Evolutionary conservation across 140 eudicot genomes (phyloP).

Genomic region (Oenanthe javanica): DNA sequence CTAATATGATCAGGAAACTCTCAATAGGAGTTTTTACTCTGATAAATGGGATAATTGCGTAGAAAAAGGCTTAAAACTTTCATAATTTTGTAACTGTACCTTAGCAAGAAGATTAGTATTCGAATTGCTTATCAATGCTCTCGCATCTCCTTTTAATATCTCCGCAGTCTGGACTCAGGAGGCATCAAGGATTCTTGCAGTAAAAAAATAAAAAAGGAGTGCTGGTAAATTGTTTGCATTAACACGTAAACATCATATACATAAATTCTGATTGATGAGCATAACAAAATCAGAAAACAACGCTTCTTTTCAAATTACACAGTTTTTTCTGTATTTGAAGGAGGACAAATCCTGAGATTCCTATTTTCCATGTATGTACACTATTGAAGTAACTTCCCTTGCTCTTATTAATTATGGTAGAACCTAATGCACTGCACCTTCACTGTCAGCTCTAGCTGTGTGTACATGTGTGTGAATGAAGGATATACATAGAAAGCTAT

Average conservation of each 20-base stretch:
- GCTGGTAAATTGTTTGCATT: background rate
- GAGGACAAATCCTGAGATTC: constrained; percentile 10
- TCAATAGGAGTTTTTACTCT: too few species aligned
- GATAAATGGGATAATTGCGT: too few species aligned
- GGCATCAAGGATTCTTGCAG: background rate
- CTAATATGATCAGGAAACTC: too few species aligned
- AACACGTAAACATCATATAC: background rate
- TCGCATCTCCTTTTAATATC: too few species aligned
- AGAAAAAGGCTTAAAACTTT: too few species aligned
- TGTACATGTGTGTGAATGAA: background rate
- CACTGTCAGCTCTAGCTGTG: background rate
- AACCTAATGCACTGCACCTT: background rate
- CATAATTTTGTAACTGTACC: too few species aligned
- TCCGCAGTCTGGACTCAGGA: background rate
- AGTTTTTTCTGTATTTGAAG: background rate
- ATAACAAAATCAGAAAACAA: background rate
- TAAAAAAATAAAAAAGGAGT: background rate
- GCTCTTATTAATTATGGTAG: background rate
- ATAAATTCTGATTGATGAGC: background rate
- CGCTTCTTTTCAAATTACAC: background rate
- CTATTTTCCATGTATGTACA: background rate
- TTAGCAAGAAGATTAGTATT: too few species aligned
- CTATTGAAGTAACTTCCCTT: background rate
- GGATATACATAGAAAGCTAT: too few species aligned
- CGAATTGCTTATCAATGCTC: too few species aligned